phyloP scores from a whole-genome alignment of 345 rosid genomes.

The Citrus mangshanensis region DNA sequence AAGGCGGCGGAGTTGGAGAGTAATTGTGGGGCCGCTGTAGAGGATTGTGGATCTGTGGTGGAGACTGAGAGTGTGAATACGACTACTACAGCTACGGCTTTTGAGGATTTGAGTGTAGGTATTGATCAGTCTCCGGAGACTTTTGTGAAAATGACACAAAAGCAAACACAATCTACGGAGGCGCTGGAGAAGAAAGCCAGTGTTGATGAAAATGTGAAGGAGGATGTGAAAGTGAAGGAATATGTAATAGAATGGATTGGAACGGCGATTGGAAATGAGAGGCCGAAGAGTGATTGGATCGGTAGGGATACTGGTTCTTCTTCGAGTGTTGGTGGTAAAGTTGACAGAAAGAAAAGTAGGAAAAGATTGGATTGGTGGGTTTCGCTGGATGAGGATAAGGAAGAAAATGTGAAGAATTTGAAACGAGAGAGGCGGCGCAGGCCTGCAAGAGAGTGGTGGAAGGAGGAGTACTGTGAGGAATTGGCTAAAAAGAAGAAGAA shows the following conservation, averaged over 20 bases:
- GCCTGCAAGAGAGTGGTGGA: conserved; percentile 97
- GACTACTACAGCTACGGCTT: conserved; percentile 54
- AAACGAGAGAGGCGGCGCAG: conserved; percentile 64
- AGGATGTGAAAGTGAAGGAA: conserved; percentile 53
- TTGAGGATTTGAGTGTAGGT: conserved; percentile 57
- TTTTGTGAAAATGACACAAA: conserved; percentile 19
- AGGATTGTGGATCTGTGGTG: conserved; percentile 64
- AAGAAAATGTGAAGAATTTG: conserved; percentile 32
- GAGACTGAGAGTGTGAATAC: conserved; percentile 72
- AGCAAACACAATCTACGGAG: conserved; percentile 12
- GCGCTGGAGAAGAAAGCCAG: conserved; percentile 35
- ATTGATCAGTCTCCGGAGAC: conserved; percentile 69
- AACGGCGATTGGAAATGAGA: conserved; percentile 72
- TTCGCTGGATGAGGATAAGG: conserved; percentile 68
- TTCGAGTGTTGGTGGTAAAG: conserved; percentile 24
- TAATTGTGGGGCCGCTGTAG: conserved; percentile 30
- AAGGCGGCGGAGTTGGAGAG: conserved; percentile 31
- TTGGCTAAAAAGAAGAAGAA: conserved; percentile 66
- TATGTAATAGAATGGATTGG: conserved; percentile 97
- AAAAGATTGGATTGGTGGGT: conserved; percentile 88
- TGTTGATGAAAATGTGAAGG: conserved; percentile 74
- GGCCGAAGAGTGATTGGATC: conserved; percentile 74
- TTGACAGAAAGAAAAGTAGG: conserved; percentile 49
- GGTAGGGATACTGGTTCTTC: conserved; percentile 32
- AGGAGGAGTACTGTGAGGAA: conserved; percentile 86